Evolutionary conservation across 768 basidiomycete species (phyloP).

Genomic region (Dictyophora rubrovolvata): DNA sequence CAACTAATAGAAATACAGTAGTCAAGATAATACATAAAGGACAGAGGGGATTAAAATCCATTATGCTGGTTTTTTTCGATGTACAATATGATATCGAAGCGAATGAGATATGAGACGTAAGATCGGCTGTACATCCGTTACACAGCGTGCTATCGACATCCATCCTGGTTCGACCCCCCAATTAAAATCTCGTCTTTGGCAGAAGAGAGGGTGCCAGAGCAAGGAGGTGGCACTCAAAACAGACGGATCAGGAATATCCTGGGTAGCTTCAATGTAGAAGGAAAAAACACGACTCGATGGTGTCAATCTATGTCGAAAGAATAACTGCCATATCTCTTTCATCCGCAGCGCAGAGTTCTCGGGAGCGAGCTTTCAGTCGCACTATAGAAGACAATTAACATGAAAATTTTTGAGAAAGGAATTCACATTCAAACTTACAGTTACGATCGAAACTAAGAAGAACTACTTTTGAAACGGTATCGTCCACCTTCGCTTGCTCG

Average conservation of each 20-base stretch:
- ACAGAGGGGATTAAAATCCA: not conserved
- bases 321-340: constrained; percentile 78
- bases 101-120: not conserved
- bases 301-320: constrained; percentile 25
- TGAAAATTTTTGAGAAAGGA: constrained; percentile 4
- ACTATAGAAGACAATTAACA: constrained; percentile 35
- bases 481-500: constrained; percentile 20
- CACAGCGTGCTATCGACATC: not conserved
- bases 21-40: not conserved
- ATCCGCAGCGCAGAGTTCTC: constrained; percentile 75
- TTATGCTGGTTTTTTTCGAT: not conserved
- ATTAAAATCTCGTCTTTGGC: no score
- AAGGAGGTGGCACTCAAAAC: no score
- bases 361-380: constrained; percentile 80
- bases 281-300: not conserved
- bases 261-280: not conserved
- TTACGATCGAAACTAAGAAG: constrained; percentile 89
- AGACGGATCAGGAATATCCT: no score
- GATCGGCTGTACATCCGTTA: not conserved
- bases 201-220: no score
- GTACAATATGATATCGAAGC: not conserved
- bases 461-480: constrained; percentile 67
- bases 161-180: not conserved
- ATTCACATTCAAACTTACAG: constrained; percentile 38
- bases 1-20: not conserved